phyloP scores from a whole-genome alignment of 768 basidiomycete genomes.

The Boletus huronensis region DNA sequence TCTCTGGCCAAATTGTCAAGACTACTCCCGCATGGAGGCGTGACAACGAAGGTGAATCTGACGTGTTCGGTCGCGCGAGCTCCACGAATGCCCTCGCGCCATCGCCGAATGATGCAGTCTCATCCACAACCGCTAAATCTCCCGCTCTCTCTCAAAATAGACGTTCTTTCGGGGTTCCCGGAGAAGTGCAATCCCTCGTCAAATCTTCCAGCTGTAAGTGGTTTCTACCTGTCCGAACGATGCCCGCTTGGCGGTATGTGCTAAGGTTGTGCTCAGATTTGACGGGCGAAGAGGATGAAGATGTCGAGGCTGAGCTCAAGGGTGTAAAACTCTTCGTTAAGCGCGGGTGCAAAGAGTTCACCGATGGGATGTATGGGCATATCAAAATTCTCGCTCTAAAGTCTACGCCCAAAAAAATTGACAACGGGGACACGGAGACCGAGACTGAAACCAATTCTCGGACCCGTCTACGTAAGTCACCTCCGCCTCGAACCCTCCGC shows the following conservation, averaged over 20 bases:
- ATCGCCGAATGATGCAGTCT: conserved; percentile 20
- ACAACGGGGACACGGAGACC: neutral
- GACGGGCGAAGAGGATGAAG: conserved; percentile 68
- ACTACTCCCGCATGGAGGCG: conserved; percentile 28
- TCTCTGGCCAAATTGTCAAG: conserved; percentile 12
- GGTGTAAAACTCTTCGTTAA: conserved; percentile 52
- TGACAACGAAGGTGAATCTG: conserved; percentile 5
- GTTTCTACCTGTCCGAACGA: neutral
- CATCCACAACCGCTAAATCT: neutral
- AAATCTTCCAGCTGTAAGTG: conserved; percentile 21
- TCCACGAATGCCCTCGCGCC: conserved; percentile 9
- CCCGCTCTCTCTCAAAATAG: neutral
- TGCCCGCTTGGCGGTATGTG: neutral
- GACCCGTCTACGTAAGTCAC: conserved; percentile 32
- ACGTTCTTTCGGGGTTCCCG: neutral
- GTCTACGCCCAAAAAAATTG: neutral
- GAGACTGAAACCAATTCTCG: conserved; percentile 17
- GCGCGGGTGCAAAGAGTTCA: conserved; percentile 45
- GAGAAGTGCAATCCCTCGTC: neutral
- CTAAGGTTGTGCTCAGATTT: conserved; percentile 21
- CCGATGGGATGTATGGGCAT: conserved; percentile 57
- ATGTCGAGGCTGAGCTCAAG: conserved; percentile 52
- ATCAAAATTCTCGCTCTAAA: conserved; percentile 52
- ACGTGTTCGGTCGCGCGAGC: conserved; percentile 7
- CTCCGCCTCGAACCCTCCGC: conserved; percentile 17